Base-by-base conservation (phyloP, 331 rosid species). In the Cydonia oblonga region DNA sequence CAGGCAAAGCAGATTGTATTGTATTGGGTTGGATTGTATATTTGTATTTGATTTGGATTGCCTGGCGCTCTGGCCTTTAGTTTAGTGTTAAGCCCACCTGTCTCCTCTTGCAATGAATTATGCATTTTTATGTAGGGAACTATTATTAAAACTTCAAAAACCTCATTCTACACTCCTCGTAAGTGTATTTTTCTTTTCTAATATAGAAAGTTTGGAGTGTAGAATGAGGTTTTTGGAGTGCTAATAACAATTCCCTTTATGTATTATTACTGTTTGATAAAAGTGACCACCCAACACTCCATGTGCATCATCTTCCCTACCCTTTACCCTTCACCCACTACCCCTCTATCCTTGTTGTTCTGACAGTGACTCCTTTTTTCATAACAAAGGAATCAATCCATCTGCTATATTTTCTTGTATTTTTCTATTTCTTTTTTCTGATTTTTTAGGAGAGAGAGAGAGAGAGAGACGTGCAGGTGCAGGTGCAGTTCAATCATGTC, bases 291-390 rank as follows among this genome's bases (percentile, higher is more conserved):
- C 84, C 86, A 82, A 76, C 96, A 85, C 65, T 86, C 77, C 96
- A 90, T 90, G 96, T 90, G 96, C 92, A n/a, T 66, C 76, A 73
- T 66, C 80, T 75, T 80, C 86, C 58, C 78, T 20, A 65, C 67
- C 46, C 46, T 3, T 3, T 40, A 40, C 46, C 46, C 46, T 40
- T 40, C 15, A 40, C 46, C 15, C 46, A 10, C 15, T 40, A 11
- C 46, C 35, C 46, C 5, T 40, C 46, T 40, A 40, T 12, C 46
- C 77, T 64, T 77, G 12, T 16, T 71, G 80, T 66, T 75, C 70
- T 77, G 66, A 40, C 46, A 40, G 46, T 40, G 46, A 79, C 81
- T 81, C 76, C 87, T 86, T 88, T 57, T 80, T 72, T 52, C 78
- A 75, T 76, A 58, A 72, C 84, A 68, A 80, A 78, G 78, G 88